Evolutionary conservation across 2,329 filamentous ascomycete species (phyloP), one percentile per base, ranked within the genome.

Genomic region (Sclerotiophoma versabilis): DNA sequence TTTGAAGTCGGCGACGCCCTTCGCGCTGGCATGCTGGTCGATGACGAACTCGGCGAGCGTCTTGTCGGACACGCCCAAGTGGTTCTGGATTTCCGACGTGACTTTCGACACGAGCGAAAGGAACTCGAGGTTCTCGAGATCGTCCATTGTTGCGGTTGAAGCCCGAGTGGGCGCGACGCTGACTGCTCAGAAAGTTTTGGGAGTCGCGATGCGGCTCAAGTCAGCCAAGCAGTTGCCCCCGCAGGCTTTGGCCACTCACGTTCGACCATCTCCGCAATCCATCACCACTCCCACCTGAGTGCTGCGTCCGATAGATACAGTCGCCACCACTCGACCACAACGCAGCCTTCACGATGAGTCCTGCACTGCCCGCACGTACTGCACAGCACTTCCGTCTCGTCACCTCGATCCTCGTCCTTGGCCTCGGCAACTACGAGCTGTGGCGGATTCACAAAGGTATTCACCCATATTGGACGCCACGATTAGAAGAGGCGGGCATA

Each of bases 1-100:
- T 78, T 90, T 90, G 79, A 98, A 99, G 23, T 90, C 87, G 46
- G 83, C 76, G 51, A 91, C 81, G 23, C 83, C 84, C 45, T 81
- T 83, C 79, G 87, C 90, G 83, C 93, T 85, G 73, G 89, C 77
- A 67, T 96, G 91, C 73, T 96, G 90, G 58, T 90, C 90, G 71
- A 99, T 96, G 68, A 99, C 87, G 72, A 96, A 99, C 76, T 99
- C 95, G 65, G 95, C 93, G 22, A 99, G 86, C 5, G 92, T 96
- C 77, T 96, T 97, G 78, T 99, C 93, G 73, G 85, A 90, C 66
- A 97, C 87, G 50, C 93, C 92, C 55, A 98, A 78, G 77, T 99
- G 91, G 71, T 99, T 99, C 68, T 96, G 89, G 47, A 99, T 83
- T 77, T 99, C 95, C 15, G 90, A 93, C 12, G 92, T 92, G 66